Conservation (phyloP, 345 rosid species). For the Anastatica hierochuntica region DNA sequence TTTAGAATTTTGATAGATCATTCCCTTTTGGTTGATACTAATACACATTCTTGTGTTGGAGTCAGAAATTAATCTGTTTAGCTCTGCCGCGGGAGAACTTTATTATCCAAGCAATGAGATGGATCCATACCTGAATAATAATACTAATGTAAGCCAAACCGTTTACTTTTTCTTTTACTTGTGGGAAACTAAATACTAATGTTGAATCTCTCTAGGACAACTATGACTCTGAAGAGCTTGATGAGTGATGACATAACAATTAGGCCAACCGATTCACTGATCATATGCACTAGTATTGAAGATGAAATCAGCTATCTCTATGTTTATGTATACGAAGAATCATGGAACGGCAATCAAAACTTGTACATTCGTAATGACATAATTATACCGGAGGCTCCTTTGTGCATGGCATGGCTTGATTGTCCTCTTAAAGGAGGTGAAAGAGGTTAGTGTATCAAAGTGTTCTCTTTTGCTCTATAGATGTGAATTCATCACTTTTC, state of each 20-base stretch:
- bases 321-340: constrained; percentile 57
- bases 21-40: too few relatives aligned
- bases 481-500: not conserved
- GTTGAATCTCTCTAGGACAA: constrained; percentile 10
- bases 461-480: not conserved
- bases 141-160: constrained; percentile 39
- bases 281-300: constrained; percentile 57
- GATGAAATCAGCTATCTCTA: constrained; percentile 55
- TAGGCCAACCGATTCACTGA: constrained; percentile 50
- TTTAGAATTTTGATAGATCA: not conserved
- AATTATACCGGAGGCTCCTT: constrained; percentile 55
- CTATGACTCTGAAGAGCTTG: constrained; percentile 73
- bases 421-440: constrained; percentile 70
- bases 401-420: constrained; percentile 84
- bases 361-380: constrained; percentile 62
- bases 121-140: constrained; percentile 64
- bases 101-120: constrained; percentile 72
- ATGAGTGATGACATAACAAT: constrained; percentile 52
- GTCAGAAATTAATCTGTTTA: constrained; percentile 52
- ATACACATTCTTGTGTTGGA: not conserved
- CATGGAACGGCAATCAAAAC: constrained; percentile 39
- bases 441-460: constrained; percentile 38
- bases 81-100: constrained; percentile 51
- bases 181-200: not conserved
- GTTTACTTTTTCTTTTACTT: not conserved